phyloP scores from a whole-genome alignment of 192 early-diverging fungal genomes.

The Coemansia sp. region DNA sequence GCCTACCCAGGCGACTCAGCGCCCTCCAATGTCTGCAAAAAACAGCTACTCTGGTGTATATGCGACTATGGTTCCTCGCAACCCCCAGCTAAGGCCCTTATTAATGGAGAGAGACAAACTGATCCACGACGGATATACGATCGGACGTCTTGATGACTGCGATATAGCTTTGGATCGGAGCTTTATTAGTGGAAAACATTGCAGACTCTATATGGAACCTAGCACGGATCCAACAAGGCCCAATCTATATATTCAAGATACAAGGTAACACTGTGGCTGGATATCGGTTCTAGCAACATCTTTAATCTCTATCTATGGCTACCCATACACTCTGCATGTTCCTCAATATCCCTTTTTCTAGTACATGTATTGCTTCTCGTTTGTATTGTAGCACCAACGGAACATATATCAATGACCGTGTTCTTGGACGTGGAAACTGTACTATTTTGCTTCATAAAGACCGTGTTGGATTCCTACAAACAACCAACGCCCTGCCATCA shows the following conservation, averaged over 20 bases:
- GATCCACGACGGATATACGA: slow-evolving; percentile 33
- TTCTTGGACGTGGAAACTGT: slow-evolving; percentile 45
- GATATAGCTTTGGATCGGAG: slow-evolving; percentile 32
- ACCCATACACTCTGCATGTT: background rate
- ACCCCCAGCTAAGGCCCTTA: slow-evolving; percentile 40
- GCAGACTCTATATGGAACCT: slow-evolving; percentile 37
- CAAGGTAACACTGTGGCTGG: slow-evolving; percentile 16
- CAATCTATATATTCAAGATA: slow-evolving; percentile 34
- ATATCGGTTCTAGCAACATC: background rate
- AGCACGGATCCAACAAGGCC: slow-evolving; percentile 17
- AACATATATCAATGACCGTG: slow-evolving; percentile 46
- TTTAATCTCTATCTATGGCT: background rate
- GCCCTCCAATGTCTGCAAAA: slow-evolving; percentile 21
- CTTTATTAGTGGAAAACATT: slow-evolving; percentile 44
- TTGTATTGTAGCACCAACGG: slow-evolving; percentile 39
- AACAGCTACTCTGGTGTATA: slow-evolving; percentile 22
- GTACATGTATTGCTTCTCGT: background rate
- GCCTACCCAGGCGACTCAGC: slow-evolving; percentile 42
- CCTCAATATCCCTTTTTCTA: background rate
- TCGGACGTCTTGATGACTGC: slow-evolving; percentile 38
- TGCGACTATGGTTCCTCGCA: slow-evolving; percentile 34
- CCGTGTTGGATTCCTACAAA: slow-evolving; percentile 31
- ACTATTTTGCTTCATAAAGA: slow-evolving; percentile 53
- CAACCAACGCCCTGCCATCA: slow-evolving; percentile 25
- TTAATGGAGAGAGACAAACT: slow-evolving; percentile 29